Percentiles rank a stretch among this genome's conserved stretches.
These are phyloP conservation scores for Penicillium antarcticum DNA, from an alignment of 495 filamentous ascomycete species.

Conservation along the genomic window DNA sequence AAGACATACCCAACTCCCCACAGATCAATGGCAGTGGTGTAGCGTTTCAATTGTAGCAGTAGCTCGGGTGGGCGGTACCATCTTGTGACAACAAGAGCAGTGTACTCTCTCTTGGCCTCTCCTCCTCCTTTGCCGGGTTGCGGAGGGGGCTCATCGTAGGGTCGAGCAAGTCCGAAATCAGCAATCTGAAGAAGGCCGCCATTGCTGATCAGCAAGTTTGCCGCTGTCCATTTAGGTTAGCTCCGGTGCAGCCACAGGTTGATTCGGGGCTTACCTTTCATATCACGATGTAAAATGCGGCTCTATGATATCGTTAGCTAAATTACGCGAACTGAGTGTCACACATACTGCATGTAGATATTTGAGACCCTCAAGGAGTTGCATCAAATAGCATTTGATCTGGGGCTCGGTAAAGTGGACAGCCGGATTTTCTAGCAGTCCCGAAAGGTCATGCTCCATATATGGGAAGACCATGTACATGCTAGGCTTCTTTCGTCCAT, in stretches of 20 bases:
- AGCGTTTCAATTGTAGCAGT: constrained; percentile 76
- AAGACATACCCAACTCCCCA: constrained; percentile 87
- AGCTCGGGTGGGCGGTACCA: constrained; percentile 98
- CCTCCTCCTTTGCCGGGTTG: constrained; percentile 77
- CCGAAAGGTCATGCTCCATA: constrained; percentile 97
- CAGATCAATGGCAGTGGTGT: constrained; percentile 95
- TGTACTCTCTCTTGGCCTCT: constrained; percentile 86
- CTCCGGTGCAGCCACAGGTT: neutral
- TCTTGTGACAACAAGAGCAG: constrained; percentile 87
- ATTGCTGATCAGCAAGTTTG: constrained; percentile 96
- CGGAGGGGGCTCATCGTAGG: constrained; percentile 85
- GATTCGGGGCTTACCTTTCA: constrained; percentile 62
- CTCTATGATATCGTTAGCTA: constrained; percentile 41
- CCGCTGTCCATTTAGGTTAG: constrained; percentile 55
- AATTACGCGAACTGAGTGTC: neutral
- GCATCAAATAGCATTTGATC: constrained; percentile 97
- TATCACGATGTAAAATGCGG: constrained; percentile 90
- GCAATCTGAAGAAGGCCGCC: constrained; percentile 91
- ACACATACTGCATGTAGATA: constrained; percentile 76
- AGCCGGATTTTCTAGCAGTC: constrained; percentile 88
- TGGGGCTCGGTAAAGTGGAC: constrained; percentile 83
- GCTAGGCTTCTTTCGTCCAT: constrained; percentile 78
- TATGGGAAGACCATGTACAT: constrained; percentile 99
- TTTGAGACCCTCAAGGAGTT: constrained; percentile 82
- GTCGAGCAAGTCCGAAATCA: constrained; percentile 92